Evolutionary conservation across 164 flowering plant genomes (phyloP).

Genomic region (Tetrastigma voinierianum): DNA sequence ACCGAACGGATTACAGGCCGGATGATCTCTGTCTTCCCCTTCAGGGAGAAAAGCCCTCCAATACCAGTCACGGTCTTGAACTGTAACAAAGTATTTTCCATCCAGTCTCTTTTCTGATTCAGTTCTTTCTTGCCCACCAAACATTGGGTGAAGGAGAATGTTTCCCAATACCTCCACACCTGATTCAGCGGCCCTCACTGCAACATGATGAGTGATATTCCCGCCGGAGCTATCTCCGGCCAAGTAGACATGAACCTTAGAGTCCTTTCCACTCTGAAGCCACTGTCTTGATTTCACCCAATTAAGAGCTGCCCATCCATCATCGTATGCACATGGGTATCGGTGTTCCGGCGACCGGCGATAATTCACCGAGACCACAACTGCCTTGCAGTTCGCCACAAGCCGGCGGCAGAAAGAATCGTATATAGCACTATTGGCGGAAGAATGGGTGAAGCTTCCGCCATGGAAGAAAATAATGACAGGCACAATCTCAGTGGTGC

Average conservation of each 20-base stretch:
- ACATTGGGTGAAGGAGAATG: slow-evolving; percentile 66
- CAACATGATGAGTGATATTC: slow-evolving; percentile 68
- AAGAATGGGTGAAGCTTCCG: slow-evolving; percentile 76
- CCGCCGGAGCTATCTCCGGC: slow-evolving; percentile 81
- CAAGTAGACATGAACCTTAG: slow-evolving; percentile 51
- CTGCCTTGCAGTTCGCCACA: slow-evolving; percentile 46
- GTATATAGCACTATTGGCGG: slow-evolving; percentile 73
- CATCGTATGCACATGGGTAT: slow-evolving; percentile 69
- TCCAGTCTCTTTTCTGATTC: slow-evolving; percentile 62
- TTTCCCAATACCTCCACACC: slow-evolving; percentile 56
- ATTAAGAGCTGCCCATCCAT: slow-evolving; percentile 66
- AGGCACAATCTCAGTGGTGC: slow-evolving; percentile 50
- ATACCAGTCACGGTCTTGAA: slow-evolving; percentile 74
- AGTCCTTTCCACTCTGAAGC: slow-evolving; percentile 61
- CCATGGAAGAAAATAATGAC: slow-evolving; percentile 73
- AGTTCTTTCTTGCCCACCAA: slow-evolving; percentile 55
- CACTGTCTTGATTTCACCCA: slow-evolving; percentile 65
- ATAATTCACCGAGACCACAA: slow-evolving; percentile 67
- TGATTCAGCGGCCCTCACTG: slow-evolving; percentile 53
- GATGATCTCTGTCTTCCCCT: slow-evolving; percentile 71
- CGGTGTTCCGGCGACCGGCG: slow-evolving; percentile 65
- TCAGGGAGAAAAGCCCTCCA: slow-evolving; percentile 74
- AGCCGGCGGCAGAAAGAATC: slow-evolving; percentile 71
- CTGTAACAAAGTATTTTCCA: slow-evolving; percentile 65
- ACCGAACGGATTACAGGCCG: slow-evolving; percentile 68